Evolutionary conservation across 2,329 filamentous ascomycete species (phyloP).

Genomic region (Botrytis medusae): DNA sequence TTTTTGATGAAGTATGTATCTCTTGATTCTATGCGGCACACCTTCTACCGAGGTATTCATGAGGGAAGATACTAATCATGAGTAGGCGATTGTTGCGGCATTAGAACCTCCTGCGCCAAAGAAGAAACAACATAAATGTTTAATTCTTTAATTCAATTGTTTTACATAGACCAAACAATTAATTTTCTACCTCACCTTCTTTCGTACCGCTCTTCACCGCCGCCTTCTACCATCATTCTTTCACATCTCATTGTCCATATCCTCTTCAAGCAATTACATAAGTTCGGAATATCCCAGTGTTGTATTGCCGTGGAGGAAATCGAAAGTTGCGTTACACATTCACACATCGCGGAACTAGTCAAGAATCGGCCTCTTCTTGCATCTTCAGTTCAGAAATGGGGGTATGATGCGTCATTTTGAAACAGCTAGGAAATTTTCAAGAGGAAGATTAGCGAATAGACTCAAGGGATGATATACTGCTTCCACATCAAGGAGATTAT

Average conservation of each 20-base stretch:
- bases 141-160: slow-evolving; percentile 55
- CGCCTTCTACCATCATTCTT: background rate
- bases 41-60: slow-evolving; percentile 6
- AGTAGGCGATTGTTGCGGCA: slow-evolving; percentile 89
- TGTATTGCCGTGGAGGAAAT: background rate
- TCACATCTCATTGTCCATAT: slow-evolving; percentile 9
- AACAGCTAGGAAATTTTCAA: background rate
- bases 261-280: slow-evolving; percentile 3
- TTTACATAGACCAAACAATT: slow-evolving; percentile 5
- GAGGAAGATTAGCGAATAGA: background rate
- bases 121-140: slow-evolving; percentile 71
- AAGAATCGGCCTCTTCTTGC: background rate
- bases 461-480: no score
- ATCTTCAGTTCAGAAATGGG: background rate
- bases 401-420: background rate
- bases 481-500: background rate
- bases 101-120: slow-evolving; percentile 84
- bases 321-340: slow-evolving; percentile 16
- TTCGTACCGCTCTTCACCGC: slow-evolving; percentile 2
- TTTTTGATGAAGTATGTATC: slow-evolving; percentile 87
- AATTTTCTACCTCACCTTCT: background rate
- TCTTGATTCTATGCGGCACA: background rate
- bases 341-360: background rate
- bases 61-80: slow-evolving; percentile 55
- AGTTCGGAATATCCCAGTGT: slow-evolving; percentile 3